Evolutionary conservation across 2,329 filamentous ascomycete genomes (phyloP).

Genomic region (Diaporthe humulicola): DNA sequence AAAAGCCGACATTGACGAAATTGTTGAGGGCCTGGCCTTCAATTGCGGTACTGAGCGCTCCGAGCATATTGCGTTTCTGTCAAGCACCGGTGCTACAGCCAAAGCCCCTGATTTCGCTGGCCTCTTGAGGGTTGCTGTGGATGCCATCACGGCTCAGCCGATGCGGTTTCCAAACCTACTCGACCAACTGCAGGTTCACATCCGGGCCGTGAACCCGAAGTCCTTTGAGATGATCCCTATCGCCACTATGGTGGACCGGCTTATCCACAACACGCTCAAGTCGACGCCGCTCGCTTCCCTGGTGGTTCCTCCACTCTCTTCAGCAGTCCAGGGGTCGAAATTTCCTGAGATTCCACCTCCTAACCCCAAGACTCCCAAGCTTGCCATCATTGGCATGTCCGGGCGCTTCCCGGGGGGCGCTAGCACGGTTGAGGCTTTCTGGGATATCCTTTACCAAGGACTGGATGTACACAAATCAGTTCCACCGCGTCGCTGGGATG

Average conservation of each 20-base stretch:
- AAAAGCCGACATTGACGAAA: constrained; percentile 39
- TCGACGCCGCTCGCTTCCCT: not conserved
- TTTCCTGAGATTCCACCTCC: not conserved
- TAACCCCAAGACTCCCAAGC: constrained; percentile 61
- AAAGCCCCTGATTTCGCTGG: not conserved
- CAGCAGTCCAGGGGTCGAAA: not conserved
- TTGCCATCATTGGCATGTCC: constrained; percentile 85
- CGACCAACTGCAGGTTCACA: not conserved
- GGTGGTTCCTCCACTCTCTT: not conserved
- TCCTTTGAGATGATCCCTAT: constrained; percentile 9
- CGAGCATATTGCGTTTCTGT: not conserved
- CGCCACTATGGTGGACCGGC: not conserved
- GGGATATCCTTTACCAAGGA: constrained; percentile 40
- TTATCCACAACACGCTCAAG: not conserved
- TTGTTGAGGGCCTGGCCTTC: not conserved
- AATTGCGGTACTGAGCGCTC: not conserved
- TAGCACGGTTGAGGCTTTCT: constrained; percentile 40
- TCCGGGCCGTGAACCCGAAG: not conserved
- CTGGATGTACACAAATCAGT: constrained; percentile 40
- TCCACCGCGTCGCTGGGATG: constrained; percentile 45
- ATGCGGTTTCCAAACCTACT: not conserved
- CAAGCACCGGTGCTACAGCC: not conserved
- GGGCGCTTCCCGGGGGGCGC: constrained; percentile 34
- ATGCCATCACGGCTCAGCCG: constrained; percentile 9
- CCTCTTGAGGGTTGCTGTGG: not conserved